phyloP scores from a whole-genome alignment of 768 basidiomycete genomes.

The Leccinum subgranulosum region DNA sequence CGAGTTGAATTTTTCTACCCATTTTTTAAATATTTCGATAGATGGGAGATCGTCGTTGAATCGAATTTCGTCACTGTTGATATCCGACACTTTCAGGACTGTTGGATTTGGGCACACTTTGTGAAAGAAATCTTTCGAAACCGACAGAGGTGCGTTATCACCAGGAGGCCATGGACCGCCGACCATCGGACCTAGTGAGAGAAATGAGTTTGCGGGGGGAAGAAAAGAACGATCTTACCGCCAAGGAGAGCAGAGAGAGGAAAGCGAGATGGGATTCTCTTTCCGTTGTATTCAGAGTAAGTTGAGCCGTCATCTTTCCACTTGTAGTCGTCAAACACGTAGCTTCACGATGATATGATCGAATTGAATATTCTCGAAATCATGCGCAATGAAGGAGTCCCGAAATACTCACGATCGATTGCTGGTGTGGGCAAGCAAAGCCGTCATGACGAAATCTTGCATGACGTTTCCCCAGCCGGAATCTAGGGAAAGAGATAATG shows the following conservation, averaged over 20 bases:
- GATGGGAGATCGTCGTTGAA: slow-evolving; percentile 27
- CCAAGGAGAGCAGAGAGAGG: slow-evolving; percentile 39
- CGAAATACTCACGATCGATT: slow-evolving; percentile 32
- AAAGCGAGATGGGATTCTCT: slow-evolving; percentile 37
- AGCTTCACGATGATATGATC: slow-evolving; percentile 22
- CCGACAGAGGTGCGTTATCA: slow-evolving; percentile 32
- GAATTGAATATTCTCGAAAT: slow-evolving; percentile 2
- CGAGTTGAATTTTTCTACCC: slow-evolving; percentile 34
- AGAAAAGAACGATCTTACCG: slow-evolving; percentile 29
- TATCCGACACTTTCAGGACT: slow-evolving; percentile 26
- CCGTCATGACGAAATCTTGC: slow-evolving; percentile 39
- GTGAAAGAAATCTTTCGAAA: slow-evolving; percentile 37
- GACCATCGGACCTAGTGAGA: slow-evolving; percentile 36
- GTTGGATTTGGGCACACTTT: slow-evolving; percentile 39
- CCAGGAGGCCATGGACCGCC: slow-evolving; percentile 37
- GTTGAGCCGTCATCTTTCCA: slow-evolving; percentile 36
- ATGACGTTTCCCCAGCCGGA: slow-evolving; percentile 41
- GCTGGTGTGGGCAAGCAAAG: slow-evolving; percentile 32
- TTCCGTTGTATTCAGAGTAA: slow-evolving; percentile 37
- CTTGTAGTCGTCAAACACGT: slow-evolving; percentile 44
- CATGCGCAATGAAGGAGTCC: background rate
- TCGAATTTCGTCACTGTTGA: slow-evolving; percentile 30
- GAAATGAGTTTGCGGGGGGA: background rate
- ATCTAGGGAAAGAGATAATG: slow-evolving; percentile 19
- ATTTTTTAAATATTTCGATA: slow-evolving; percentile 33